A percentile compares a stretch with the other conserved stretches of the same genome.
These are phyloP conservation scores for Penicillium sp. DNA, from an alignment of 2,329 filamentous ascomycete genomes.

Conservation along the genomic window DNA sequence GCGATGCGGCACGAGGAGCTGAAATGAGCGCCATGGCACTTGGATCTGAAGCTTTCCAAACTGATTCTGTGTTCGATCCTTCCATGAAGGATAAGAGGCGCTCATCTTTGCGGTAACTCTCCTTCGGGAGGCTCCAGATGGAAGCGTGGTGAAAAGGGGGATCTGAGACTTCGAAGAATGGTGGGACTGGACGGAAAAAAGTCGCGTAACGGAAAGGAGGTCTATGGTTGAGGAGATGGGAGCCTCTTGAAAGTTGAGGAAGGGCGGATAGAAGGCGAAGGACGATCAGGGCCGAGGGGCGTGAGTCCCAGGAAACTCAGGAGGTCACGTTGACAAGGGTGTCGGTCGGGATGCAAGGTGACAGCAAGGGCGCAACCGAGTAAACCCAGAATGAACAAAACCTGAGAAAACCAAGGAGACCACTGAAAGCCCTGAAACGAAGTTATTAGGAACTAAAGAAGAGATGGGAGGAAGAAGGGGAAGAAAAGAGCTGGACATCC, in stretches of 20 bases:
- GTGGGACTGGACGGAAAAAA: conserved; percentile 22
- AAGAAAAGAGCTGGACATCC: conserved; percentile 17
- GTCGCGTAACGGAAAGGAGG: conserved; percentile 13
- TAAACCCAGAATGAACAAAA: conserved; percentile 11
- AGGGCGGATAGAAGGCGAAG: conserved; percentile 12
- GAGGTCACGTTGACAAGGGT: conserved; percentile 31
- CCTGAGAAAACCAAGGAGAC: conserved; percentile 14
- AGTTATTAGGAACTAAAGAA: conserved; percentile 15
- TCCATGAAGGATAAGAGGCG: conserved; percentile 43
- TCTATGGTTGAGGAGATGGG: conserved; percentile 11
- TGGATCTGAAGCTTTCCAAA: conserved; percentile 46
- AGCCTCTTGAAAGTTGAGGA: conserved; percentile 5
- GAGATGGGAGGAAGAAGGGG: conserved; percentile 16
- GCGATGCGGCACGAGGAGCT: conserved; percentile 57
- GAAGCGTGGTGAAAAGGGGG: conserved; percentile 9
- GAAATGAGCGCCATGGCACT: conserved; percentile 49
- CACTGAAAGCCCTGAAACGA: conserved; percentile 4
- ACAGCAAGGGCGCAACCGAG: conserved; percentile 24
- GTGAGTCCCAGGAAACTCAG: conserved; percentile 11
- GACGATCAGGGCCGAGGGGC: conserved; percentile 6
- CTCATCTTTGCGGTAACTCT: conserved; percentile 34
- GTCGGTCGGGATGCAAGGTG: conserved; percentile 27
- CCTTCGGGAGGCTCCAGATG: conserved; percentile 20
- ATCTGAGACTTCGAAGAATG: conserved; percentile 16
- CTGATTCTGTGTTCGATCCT: conserved; percentile 45